These are phyloP conservation scores for Podosphaera xanthii DNA, from an alignment of 2,329 filamentous ascomycete species.

Conservation along the genomic window DNA sequence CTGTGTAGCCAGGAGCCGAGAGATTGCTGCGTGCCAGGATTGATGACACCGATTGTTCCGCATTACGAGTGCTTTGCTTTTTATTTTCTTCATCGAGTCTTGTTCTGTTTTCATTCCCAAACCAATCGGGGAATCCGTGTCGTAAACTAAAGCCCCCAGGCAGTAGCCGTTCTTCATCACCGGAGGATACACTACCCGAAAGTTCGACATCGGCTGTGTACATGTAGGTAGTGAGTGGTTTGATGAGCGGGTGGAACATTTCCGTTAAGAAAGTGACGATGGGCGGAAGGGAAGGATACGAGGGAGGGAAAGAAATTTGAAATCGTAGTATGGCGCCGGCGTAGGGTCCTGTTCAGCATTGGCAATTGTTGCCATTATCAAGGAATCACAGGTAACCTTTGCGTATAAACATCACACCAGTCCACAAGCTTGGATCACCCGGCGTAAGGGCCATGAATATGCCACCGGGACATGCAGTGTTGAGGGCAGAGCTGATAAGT, in stretches of 20 bases:
- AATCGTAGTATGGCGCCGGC: constrained; percentile 71
- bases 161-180: constrained; percentile 60
- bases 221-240: constrained; percentile 82
- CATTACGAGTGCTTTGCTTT: not conserved
- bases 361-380: not conserved
- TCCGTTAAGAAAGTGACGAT: constrained; percentile 76
- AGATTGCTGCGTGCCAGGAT: not conserved
- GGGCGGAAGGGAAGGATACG: constrained; percentile 60
- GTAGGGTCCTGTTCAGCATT: constrained; percentile 49
- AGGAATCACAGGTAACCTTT: constrained; percentile 35
- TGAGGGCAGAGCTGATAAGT: constrained; percentile 44
- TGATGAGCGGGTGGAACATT: constrained; percentile 84
- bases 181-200: constrained; percentile 57
- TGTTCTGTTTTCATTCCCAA: constrained; percentile 25
- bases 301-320: constrained; percentile 64
- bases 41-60: not conserved
- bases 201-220: constrained; percentile 62
- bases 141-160: constrained; percentile 78
- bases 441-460: constrained; percentile 71
- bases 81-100: not conserved
- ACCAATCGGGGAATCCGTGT: constrained; percentile 83
- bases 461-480: constrained; percentile 62
- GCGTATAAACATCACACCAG: constrained; percentile 75
- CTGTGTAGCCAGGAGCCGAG: not conserved
- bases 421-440: constrained; percentile 63